Evolutionary conservation across 2,329 filamentous ascomycete genomes (phyloP).

Genomic region (Talaromyces sp.): DNA sequence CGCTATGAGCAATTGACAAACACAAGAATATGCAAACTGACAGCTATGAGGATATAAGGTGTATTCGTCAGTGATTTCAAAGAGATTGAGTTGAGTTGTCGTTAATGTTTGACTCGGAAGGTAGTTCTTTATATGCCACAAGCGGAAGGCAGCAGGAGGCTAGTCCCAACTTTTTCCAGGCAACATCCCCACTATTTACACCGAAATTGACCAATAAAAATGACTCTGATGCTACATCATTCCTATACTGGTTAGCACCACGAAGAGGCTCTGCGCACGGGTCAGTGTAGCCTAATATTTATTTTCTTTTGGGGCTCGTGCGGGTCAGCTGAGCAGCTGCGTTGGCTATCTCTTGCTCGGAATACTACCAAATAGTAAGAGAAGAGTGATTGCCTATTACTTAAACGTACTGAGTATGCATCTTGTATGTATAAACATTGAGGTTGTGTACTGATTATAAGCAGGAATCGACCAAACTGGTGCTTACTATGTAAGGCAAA

Average conservation of each 20-base stretch:
- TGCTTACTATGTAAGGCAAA: too few species aligned
- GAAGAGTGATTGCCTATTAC: too few species aligned
- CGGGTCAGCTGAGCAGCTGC: too few species aligned
- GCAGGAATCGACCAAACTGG: too few species aligned
- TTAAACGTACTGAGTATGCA: too few species aligned
- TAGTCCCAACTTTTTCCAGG: background rate
- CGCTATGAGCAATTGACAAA: background rate
- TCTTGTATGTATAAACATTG: too few species aligned
- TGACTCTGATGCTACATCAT: fast-evolving
- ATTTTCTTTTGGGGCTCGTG: background rate
- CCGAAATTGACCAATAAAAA: background rate
- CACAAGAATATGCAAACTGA: background rate
- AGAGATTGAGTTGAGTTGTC: background rate
- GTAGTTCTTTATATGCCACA: background rate
- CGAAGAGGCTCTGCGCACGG: background rate
- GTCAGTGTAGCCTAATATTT: background rate
- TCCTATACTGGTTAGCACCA: background rate
- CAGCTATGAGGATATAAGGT: background rate
- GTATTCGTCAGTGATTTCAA: background rate
- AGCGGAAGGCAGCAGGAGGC: background rate
- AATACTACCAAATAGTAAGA: too few species aligned
- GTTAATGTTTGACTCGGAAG: background rate
- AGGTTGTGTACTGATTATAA: too few species aligned
- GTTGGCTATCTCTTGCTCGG: too few species aligned
- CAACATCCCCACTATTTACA: background rate